phyloP scores from a whole-genome alignment of 2,329 filamentous ascomycete genomes.

The Aspergillus costaricaensis region DNA sequence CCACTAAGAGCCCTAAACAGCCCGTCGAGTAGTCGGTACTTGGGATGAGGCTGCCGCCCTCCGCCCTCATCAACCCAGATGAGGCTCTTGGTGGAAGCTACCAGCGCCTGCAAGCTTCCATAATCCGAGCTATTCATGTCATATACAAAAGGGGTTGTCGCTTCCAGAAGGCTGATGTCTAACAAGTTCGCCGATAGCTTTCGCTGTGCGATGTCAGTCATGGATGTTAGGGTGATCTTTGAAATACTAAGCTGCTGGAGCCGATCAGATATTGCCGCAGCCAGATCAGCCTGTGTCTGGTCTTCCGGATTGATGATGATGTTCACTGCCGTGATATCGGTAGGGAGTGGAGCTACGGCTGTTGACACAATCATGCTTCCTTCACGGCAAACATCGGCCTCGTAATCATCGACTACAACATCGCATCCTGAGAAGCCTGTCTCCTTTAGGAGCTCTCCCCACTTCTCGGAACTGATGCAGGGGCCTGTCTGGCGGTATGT shows the following conservation, averaged over 20 bases:
- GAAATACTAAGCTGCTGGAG: background rate
- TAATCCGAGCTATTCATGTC: slow-evolving; percentile 7
- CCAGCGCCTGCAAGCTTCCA: background rate
- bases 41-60: slow-evolving; percentile 6
- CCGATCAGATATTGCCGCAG: background rate
- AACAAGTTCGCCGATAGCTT: background rate
- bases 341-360: background rate
- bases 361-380: slow-evolving; percentile 17
- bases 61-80: slow-evolving; percentile 16
- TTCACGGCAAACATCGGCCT: slow-evolving; percentile 11
- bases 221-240: background rate
- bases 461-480: slow-evolving; percentile 10
- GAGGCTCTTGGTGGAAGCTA: slow-evolving; percentile 5
- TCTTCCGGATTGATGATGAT: background rate
- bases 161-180: slow-evolving; percentile 11
- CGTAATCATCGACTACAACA: slow-evolving; percentile 19
- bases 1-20: slow-evolving; percentile 13
- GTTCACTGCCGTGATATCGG: background rate
- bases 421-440: slow-evolving; percentile 22
- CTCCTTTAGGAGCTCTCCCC: slow-evolving; percentile 13
- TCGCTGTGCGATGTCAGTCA: background rate
- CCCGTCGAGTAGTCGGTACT: slow-evolving; percentile 15
- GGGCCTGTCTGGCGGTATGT: slow-evolving; percentile 12
- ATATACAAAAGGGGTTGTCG: slow-evolving; percentile 1
- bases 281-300: background rate